Percentiles rank a stretch among this genome's conserved stretches.
Conservation (phyloP, 176 grass and related monocot species). For the Hordeum marinum region DNA sequence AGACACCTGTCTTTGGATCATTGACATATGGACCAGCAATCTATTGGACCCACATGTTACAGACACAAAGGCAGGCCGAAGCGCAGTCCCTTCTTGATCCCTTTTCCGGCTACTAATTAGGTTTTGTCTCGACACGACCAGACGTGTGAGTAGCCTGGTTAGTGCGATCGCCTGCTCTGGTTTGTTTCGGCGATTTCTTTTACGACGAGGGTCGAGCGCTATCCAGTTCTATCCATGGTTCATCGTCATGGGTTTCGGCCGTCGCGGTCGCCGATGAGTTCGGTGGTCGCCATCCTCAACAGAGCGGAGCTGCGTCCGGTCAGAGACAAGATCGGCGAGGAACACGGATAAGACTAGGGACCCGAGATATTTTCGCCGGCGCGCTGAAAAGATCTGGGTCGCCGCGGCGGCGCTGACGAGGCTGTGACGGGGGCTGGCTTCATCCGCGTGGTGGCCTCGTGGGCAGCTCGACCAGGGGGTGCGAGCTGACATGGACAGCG, state of each 20-base stretch:
- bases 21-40: too few species aligned
- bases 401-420: constrained; percentile 28
- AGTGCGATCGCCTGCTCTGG: too few species aligned
- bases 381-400: not conserved
- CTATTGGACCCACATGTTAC: too few species aligned
- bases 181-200: not conserved
- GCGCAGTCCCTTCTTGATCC: too few species aligned
- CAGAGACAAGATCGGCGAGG: not conserved
- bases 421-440: not conserved
- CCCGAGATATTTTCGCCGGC: constrained; percentile 29
- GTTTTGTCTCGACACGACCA: too few species aligned
- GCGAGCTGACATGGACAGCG: not conserved
- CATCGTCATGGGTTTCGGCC: not conserved
- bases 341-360: not conserved
- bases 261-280: not conserved
- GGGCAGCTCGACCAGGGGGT: not conserved
- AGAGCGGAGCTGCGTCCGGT: not conserved
- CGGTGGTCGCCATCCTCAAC: not conserved
- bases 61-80: too few species aligned
- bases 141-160: too few species aligned
- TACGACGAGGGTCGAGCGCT: not conserved
- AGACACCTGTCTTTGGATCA: too few species aligned
- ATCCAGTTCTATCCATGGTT: not conserved
- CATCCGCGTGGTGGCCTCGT: not conserved
- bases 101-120: not conserved